Evolutionary conservation across 2,329 filamentous ascomycete species (phyloP).

Genomic region (Claviceps capensis): DNA sequence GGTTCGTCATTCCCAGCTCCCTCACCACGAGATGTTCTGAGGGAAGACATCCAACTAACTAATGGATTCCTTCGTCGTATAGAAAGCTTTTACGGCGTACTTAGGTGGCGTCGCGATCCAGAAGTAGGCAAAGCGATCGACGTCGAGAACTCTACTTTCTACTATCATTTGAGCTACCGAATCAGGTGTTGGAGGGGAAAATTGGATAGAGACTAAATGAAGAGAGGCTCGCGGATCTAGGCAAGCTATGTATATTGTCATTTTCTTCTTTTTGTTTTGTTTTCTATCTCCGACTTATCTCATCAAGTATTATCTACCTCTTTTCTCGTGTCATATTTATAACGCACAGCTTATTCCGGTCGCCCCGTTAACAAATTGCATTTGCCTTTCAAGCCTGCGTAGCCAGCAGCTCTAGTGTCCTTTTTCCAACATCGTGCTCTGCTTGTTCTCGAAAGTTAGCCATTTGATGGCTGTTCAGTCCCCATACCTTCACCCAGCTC

Average conservation of each 20-base stretch:
- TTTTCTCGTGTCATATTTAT: no score
- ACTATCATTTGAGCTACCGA: no score
- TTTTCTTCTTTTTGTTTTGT: neutral
- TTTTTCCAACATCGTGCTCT: no score
- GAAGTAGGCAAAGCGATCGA: slow-evolving; percentile 8
- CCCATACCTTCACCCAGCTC: neutral
- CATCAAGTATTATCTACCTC: no score
- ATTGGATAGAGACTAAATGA: neutral
- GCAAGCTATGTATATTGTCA: neutral
- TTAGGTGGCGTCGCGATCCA: slow-evolving; percentile 33
- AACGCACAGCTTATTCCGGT: no score
- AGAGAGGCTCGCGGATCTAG: neutral
- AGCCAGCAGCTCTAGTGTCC: no score
- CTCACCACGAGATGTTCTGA: neutral
- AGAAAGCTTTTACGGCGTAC: slow-evolving; percentile 40
- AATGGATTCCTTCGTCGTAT: slow-evolving; percentile 4
- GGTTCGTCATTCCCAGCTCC: slow-evolving; percentile 17
- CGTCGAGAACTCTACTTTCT: no score
- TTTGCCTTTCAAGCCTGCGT: no score
- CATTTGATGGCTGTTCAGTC: no score
- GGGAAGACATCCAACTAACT: neutral
- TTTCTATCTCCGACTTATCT: neutral
- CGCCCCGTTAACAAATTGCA: no score
- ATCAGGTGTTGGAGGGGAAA: no score
- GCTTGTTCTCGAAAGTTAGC: no score